Evolutionary conservation across 768 basidiomycete species (phyloP).

Genomic region (Psilocybe cubensis): DNA sequence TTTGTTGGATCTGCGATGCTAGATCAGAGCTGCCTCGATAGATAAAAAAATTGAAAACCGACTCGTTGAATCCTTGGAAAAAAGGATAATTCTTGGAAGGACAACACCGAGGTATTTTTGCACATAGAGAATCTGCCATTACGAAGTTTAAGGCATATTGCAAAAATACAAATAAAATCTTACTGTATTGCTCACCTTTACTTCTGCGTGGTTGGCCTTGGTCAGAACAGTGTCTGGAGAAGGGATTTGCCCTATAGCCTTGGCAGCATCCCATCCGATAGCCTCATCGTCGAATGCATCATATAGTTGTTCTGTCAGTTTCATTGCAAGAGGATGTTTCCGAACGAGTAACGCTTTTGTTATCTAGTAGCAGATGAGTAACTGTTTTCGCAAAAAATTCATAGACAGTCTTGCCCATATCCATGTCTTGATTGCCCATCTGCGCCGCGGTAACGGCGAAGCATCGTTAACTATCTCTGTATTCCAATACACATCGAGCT

Average conservation of each 20-base stretch:
- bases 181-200: slow-evolving; percentile 57
- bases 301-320: slow-evolving; percentile 68
- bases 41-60: slow-evolving; percentile 20
- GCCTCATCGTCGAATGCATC: slow-evolving; percentile 66
- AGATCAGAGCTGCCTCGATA: background rate
- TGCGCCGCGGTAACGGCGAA: slow-evolving; percentile 42
- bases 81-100: slow-evolving; percentile 74
- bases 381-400: background rate
- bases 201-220: slow-evolving; percentile 76
- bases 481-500: slow-evolving; percentile 52
- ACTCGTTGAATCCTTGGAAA: slow-evolving; percentile 63
- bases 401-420: slow-evolving; percentile 56
- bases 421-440: slow-evolving; percentile 62
- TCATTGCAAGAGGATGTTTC: slow-evolving; percentile 60
- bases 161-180: background rate
- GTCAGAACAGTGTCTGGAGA: slow-evolving; percentile 65
- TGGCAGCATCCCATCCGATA: slow-evolving; percentile 76
- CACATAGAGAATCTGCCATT: slow-evolving; percentile 63
- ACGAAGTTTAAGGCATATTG: background rate
- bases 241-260: slow-evolving; percentile 69
- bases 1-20: slow-evolving; percentile 44
- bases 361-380: slow-evolving; percentile 48
- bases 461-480: slow-evolving; percentile 41
- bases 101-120: slow-evolving; percentile 77
- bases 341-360: slow-evolving; percentile 80